Evolutionary conservation across 2,329 filamentous ascomycete genomes (phyloP), one percentile per base, ranked within the genome.

Genomic region (Paecilomyces sp.): DNA sequence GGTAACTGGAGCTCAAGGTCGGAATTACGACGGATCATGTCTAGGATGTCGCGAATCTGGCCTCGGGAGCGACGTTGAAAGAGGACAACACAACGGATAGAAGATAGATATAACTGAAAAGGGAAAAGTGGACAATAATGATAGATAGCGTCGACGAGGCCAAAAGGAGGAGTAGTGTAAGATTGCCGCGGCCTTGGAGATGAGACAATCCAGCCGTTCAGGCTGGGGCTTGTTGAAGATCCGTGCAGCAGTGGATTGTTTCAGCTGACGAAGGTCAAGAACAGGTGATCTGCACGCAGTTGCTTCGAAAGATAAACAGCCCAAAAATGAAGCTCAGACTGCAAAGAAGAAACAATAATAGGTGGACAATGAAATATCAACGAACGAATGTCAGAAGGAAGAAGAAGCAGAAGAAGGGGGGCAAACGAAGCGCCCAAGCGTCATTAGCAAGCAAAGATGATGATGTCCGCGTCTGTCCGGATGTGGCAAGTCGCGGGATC

Each of bases 31-130:
- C 74, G 74, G 64, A 77, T 71, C 71, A 75, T 76, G 56, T 57
- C 57, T 47, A 34, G 28, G 18, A 36, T 50, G 57, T 74, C 70
- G 22, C 8, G 57, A 30, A 54, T 47, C 47, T 74, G 77, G 15
- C 0, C 88, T 81, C 0, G 85, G 85, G 63, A 86, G 88, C 25
- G 0, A 81, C 81, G 15, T 51, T 15, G 51, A 88, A 88, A 90
- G 36, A 90, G 73, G 0, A 83, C 82, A 5, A 90, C 75, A 9
- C 82, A 81, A 3, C 86, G 83, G 68, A 88, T 86, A 67, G 89
- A 88, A 7, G 89, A 81, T 1, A 84, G 54, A 56, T 56, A 56
- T 36, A 4, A 47, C 31, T 31, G 33, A 15, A 15, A 47, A 47
- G 57, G 54, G 57, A 47, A 47, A 47, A 18, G 41, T 8, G 41